Percentiles rank a stretch among this genome's conserved stretches.
These are phyloP conservation scores for Cladosporium austrohemisphaericum DNA, from an alignment of 2,329 filamentous ascomycete genomes.

Conservation along the genomic window DNA sequence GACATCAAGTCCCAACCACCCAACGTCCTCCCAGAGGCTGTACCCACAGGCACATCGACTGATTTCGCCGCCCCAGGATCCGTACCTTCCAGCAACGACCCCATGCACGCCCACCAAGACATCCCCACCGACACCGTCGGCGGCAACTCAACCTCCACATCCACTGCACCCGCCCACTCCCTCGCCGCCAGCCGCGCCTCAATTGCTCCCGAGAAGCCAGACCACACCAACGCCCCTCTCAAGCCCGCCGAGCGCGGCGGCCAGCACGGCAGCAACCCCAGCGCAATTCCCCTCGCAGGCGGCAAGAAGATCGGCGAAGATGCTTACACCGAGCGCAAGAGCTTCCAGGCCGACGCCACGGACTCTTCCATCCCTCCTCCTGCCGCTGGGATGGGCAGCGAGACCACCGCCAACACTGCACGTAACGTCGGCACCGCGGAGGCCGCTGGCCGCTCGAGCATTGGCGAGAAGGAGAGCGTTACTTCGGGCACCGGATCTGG, in stretches of 20 bases:
- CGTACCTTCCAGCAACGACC: not conserved
- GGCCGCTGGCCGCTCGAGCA: not conserved
- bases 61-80: conserved; percentile 3
- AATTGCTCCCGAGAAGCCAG: conserved; percentile 6
- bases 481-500: not conserved
- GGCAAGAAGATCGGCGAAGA: conserved; percentile 16
- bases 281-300: conserved; percentile 20
- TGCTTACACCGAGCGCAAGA: conserved; percentile 12
- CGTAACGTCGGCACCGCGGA: conserved; percentile 7
- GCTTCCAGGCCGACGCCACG: not conserved
- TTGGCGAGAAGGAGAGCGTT: not conserved
- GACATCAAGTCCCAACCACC: conserved; percentile 7
- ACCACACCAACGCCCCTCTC: conserved; percentile 13
- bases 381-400: not conserved
- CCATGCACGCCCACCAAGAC: conserved; percentile 1
- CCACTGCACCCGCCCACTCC: conserved; percentile 4
- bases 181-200: conserved; percentile 10
- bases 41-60: conserved; percentile 8
- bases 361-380: not conserved
- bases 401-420: conserved; percentile 4
- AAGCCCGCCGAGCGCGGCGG: conserved; percentile 11
- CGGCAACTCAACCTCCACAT: not conserved
- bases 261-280: conserved; percentile 16
- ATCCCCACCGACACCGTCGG: not conserved
- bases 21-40: conserved; percentile 8